Evolutionary conservation across 768 basidiomycete genomes (phyloP), one percentile per base, ranked within the genome.

Genomic region (Cystofilobasidium bisporidii): DNA sequence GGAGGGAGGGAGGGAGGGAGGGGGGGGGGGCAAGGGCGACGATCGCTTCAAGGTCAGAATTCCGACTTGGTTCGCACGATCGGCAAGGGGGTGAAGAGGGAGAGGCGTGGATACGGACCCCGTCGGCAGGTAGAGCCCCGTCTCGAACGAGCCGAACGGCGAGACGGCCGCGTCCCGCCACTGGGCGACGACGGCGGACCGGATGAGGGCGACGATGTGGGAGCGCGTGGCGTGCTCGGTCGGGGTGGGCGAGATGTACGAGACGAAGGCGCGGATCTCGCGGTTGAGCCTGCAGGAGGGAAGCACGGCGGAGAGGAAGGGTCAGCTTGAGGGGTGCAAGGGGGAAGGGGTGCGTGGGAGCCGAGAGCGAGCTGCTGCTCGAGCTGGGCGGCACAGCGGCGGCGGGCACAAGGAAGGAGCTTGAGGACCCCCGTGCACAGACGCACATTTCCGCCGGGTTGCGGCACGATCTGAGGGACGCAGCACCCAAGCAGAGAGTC

Each of bases 111-210:
- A n/a, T n/a, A 61, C 87, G 74, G 76, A 96, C 93, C 93, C 93
- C 62, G 83, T 80, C 4, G 96, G 94, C 26, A 98, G 82, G 76
- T 98, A 99, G 18, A 98, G 79, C 73, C 91, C 90, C 9, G 94
- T 98, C 74, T 88, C 86, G 76, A 86, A 94, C 74, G 88, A 91
- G 26, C 96, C 96, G 76, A 98, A 99, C 0, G 92, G 88, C 66
- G 83, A 78, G 3, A 97, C 86, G 40, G 81, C 78, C 12, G 91
- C 91, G 72, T 93, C 90, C 0, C 85, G 83, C 79, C 89, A 96
- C 14, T 79, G 75, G n/a, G 77, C 72, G 9, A 78, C 78, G 57
- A 98, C 81, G 1, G 85, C 84, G 22, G 81, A 80, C 0, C 85
- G 81, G 65, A 98, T 87, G 41, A 85, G 80, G 26, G 81, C 75